A percentile compares a stretch with the other conserved stretches of the same genome.
Evolutionary conservation across 1,139 yeast genomes (phyloP).

Genomic region (Blastobotrys proliferans): DNA sequence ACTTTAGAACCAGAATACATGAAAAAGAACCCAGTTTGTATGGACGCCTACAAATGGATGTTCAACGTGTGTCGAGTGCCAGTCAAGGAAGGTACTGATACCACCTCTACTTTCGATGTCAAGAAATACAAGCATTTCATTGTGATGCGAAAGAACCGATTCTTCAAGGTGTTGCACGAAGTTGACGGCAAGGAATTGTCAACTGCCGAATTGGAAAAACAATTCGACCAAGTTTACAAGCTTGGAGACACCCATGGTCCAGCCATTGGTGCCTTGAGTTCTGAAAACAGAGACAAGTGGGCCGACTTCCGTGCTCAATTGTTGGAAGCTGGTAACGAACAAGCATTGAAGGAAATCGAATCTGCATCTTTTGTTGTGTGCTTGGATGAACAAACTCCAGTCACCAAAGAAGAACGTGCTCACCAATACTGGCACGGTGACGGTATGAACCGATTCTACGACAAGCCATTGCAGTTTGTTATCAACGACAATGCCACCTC

Average conservation of each 20-base stretch:
- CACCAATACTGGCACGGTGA: conserved; percentile 92
- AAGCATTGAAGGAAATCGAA: conserved; percentile 63
- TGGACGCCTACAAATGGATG: conserved; percentile 91
- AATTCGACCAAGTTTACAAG: conserved; percentile 53
- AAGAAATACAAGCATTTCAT: conserved; percentile 58
- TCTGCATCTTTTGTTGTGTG: conserved; percentile 78
- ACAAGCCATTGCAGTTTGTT: conserved; percentile 86
- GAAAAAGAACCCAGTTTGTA: conserved; percentile 80
- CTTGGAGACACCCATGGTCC: conserved; percentile 45
- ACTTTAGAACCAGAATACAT: conserved; percentile 68
- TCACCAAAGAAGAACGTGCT: conserved; percentile 81
- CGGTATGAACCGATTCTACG: conserved; percentile 86
- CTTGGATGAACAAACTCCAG: conserved; percentile 70
- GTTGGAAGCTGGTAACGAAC: conserved; percentile 44
- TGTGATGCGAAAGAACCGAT: conserved; percentile 72
- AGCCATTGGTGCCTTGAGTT: conserved; percentile 75
- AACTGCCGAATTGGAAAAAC: conserved; percentile 61
- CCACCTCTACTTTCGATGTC: conserved; percentile 29
- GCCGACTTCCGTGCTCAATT: conserved; percentile 57
- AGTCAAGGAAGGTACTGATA: conserved; percentile 40
- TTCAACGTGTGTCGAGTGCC: conserved; percentile 79
- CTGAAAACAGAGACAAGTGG: conserved; percentile 86
- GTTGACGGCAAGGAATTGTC: conserved; percentile 51
- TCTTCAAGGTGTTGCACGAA: conserved; percentile 68
- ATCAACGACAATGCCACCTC: conserved; percentile 80